Base-by-base conservation (phyloP, 2,329 filamentous ascomycete genomes). In the Colletotrichum cuscutae region DNA sequence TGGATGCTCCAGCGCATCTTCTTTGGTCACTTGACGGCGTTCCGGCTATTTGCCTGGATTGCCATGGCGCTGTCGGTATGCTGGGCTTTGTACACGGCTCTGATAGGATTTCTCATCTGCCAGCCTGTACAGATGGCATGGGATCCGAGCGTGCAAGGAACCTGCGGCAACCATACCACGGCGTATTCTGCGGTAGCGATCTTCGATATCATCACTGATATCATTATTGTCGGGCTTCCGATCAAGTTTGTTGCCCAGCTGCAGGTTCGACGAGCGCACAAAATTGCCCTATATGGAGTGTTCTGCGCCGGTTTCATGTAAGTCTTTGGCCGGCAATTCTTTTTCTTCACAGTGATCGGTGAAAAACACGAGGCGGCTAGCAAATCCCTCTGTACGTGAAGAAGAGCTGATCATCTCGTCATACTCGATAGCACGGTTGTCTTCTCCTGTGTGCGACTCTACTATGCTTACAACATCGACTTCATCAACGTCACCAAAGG, bases 41-140 rank as follows among this genome's bases (percentile, higher is more conserved):
- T 67, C n/a, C 56, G 56, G 8, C 4, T 53, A 12, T 24, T 63
- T 9, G 60, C 60, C 19, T 63, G 60, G 60, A 53, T 37, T 1
- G 46, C 60, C 19, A 63, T 63, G 60, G 46, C 60, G 5, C 9
- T 67, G 3, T 57, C 26, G 15, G 56, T 67, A 12, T 54, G 56
- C 37, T 57, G 65, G 5, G 54, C 65, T 28, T n/a, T 67, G 11
- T 63, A 63, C 24, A 63, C 60, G 5, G 60, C 60, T 15, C 12
- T 63, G 24, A 24, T 63, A 9, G 35, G 35, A 5, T 63, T 63
- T 66, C 75, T 82, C 26, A 80, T 82, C 62, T 84, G 82, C 67
- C 76, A 69, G 24, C 82, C 82, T 4, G 77, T 83, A 53, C 75
- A 77, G 9, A 79, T 78, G 61, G 80, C 77, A 58, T 83, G 82